Evolutionary conservation across 495 filamentous ascomycete species (phyloP).

Genomic region (Staphylotrichum longicolle): DNA sequence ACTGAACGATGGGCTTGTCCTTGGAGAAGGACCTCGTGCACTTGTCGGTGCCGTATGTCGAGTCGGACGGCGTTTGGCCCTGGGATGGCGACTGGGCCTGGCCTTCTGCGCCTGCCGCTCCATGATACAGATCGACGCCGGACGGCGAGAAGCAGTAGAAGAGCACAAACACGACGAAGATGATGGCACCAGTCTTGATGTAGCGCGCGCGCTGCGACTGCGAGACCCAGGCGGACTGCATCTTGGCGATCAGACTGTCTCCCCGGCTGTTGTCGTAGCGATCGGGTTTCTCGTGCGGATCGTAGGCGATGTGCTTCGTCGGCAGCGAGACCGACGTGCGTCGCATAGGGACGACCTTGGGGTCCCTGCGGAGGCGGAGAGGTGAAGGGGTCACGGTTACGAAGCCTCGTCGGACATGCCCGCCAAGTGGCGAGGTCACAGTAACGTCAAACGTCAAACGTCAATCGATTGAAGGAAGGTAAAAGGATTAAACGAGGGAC

Average conservation of each 20-base stretch:
- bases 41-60: conserved; percentile 60
- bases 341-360: conserved; percentile 45
- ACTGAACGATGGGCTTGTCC: conserved; percentile 91
- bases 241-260: conserved; percentile 45
- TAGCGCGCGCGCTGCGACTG: conserved; percentile 74
- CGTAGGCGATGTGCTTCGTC: conserved; percentile 55
- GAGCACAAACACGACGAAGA: conserved; percentile 69
- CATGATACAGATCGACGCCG: conserved; percentile 46
- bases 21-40: conserved; percentile 79
- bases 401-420: conserved; percentile 14
- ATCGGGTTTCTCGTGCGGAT: conserved; percentile 57
- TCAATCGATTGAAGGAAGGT: conserved; percentile 9
- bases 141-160: conserved; percentile 71
- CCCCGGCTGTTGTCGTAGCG: conserved; percentile 49
- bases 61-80: conserved; percentile 57
- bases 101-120: conserved; percentile 9
- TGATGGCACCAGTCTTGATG: conserved; percentile 76
- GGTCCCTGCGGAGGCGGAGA: background rate
- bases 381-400: background rate
- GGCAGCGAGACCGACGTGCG: conserved; percentile 59
- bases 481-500: conserved; percentile 23
- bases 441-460: no score
- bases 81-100: conserved; percentile 50
- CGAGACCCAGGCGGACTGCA: conserved; percentile 59
- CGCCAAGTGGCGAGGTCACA: conserved; percentile 7